These are phyloP conservation scores for Trapa bicornis DNA, from an alignment of 345 rosid genomes.

Conservation along the genomic window DNA sequence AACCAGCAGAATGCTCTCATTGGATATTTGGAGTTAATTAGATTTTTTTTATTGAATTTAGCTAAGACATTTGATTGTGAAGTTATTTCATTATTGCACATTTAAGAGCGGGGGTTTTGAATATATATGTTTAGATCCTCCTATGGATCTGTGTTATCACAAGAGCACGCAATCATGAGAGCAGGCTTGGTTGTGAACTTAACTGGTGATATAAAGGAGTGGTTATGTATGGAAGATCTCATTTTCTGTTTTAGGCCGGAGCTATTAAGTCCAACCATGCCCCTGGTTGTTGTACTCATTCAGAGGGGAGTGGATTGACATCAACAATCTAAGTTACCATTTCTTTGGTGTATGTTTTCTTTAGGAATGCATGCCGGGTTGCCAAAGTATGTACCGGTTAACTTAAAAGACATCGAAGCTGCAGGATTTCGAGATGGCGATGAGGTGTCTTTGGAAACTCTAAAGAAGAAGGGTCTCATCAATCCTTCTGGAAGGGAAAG, in stretches of 20 bases:
- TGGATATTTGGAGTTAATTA: not conserved
- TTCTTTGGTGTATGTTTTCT: conserved; percentile 3
- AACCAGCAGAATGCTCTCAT: not conserved
- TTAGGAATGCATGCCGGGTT: conserved; percentile 86
- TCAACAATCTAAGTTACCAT: not conserved
- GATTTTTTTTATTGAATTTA: not conserved
- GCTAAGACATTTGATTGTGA: not conserved
- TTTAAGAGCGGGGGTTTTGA: not conserved
- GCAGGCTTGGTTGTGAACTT: not conserved
- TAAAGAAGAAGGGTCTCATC: conserved; percentile 66
- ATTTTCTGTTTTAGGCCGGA: not conserved
- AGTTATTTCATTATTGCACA: not conserved
- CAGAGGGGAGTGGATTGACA: not conserved
- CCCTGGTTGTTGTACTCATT: not conserved
- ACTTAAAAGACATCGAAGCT: conserved; percentile 61
- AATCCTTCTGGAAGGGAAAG: conserved; percentile 95
- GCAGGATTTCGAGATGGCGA: conserved; percentile 83
- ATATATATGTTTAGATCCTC: not conserved
- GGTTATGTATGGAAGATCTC: not conserved
- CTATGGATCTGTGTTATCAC: not conserved
- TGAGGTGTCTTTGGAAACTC: conserved; percentile 69
- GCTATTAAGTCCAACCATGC: not conserved
- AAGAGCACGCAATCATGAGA: not conserved
- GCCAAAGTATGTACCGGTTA: conserved; percentile 69
- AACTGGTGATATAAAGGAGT: not conserved